Percentiles rank a stretch among this genome's conserved stretches.
These are phyloP conservation scores for Periconia sp. DNA, from an alignment of 2,329 filamentous ascomycete genomes.

Conservation along the genomic window DNA sequence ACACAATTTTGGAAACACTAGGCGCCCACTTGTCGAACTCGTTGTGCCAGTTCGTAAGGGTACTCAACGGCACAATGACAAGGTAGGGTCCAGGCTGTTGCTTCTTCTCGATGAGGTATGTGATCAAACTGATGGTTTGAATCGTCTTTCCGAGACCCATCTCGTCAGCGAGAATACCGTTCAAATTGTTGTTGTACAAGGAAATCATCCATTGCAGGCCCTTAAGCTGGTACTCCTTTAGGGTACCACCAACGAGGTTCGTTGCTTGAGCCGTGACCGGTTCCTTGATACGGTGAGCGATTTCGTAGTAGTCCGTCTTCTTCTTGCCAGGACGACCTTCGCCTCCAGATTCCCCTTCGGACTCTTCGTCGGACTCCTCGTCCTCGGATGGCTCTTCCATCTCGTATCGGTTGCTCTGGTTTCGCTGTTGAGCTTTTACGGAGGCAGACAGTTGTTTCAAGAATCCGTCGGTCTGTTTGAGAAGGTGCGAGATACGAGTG, in stretches of 20 bases:
- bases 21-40: slow-evolving; percentile 99
- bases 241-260: slow-evolving; percentile 85
- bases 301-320: slow-evolving; percentile 98
- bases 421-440: slow-evolving; percentile 90
- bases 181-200: slow-evolving; percentile 99
- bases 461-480: slow-evolving; percentile 97
- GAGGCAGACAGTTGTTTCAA: slow-evolving; percentile 92
- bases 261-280: slow-evolving; percentile 79
- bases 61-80: slow-evolving; percentile 95
- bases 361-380: slow-evolving; percentile 64
- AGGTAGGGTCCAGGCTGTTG: slow-evolving; percentile 88
- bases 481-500: slow-evolving; percentile 95
- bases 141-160: slow-evolving; percentile 99
- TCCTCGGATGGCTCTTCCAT: slow-evolving; percentile 52
- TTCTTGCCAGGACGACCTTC: slow-evolving; percentile 65
- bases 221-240: slow-evolving; percentile 99
- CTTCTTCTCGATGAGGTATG: slow-evolving; percentile 96
- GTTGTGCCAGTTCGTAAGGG: slow-evolving; percentile 96
- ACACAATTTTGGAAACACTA: slow-evolving; percentile 81
- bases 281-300: slow-evolving; percentile 94
- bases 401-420: slow-evolving; percentile 68
- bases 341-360: slow-evolving; percentile 59
- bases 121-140: slow-evolving; percentile 96
- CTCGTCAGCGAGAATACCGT: slow-evolving; percentile 96
- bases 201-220: slow-evolving; percentile 99